These are phyloP conservation scores for Fraxinus latifolia DNA, from an alignment of 305 asterid species.

Conservation along the genomic window DNA sequence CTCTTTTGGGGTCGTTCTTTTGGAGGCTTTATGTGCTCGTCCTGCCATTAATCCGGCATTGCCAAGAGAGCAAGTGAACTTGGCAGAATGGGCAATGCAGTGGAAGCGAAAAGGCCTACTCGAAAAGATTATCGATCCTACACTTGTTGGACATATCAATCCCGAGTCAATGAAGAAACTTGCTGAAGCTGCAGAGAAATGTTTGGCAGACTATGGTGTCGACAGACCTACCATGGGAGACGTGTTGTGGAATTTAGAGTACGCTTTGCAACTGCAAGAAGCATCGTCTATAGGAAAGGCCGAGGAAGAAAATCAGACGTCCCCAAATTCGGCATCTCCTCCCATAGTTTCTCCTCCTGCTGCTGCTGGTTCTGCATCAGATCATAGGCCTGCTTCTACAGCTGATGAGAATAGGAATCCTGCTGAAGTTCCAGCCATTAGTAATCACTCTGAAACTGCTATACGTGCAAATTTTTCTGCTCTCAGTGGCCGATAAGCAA, in stretches of 20 bases:
- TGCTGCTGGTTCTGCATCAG: constrained; percentile 18
- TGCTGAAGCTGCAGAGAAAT: constrained; percentile 45
- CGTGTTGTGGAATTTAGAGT: constrained; percentile 42
- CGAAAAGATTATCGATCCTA: constrained; percentile 39
- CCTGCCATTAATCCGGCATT: constrained; percentile 71
- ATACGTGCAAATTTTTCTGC: constrained; percentile 65
- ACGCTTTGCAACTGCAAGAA: constrained; percentile 46
- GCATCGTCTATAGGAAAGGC: constrained; percentile 45
- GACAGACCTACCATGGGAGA: constrained; percentile 48
- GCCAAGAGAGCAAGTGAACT: constrained; percentile 84
- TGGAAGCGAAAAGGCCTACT: constrained; percentile 75
- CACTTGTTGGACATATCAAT: constrained; percentile 29
- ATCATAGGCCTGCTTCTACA: constrained; percentile 22
- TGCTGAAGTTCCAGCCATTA: constrained; percentile 37
- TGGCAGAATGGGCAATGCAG: constrained; percentile 95
- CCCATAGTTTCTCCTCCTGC: constrained; percentile 17
- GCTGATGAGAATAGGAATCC: constrained; percentile 30
- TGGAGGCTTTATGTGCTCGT: constrained; percentile 75
- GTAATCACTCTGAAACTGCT: constrained; percentile 77
- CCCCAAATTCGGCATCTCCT: constrained; percentile 19
- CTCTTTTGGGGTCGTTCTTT: constrained; percentile 77
- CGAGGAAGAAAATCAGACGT: constrained; percentile 43
- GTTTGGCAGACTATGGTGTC: constrained; percentile 41
- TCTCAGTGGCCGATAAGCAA: constrained; percentile 51
- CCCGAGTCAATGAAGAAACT: constrained; percentile 38